phyloP scores from a whole-genome alignment of 2,329 filamentous ascomycete species.

The Coleophoma eucalyptorum region DNA sequence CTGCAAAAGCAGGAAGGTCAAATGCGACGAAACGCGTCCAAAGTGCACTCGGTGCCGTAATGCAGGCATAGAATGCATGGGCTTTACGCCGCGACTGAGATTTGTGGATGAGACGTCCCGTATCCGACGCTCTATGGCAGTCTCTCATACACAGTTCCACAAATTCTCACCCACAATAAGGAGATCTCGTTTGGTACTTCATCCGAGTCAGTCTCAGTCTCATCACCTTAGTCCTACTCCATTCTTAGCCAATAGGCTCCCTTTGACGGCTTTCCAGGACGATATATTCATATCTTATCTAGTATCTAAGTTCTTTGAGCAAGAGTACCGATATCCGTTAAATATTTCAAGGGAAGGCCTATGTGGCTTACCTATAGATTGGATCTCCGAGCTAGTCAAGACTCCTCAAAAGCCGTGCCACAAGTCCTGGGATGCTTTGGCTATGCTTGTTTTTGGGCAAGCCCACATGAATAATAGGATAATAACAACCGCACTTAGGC shows the following conservation, averaged over 20 bases:
- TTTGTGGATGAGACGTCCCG: conserved; percentile 6
- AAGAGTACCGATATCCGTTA: neutral
- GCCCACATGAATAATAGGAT: neutral
- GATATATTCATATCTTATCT: conserved; percentile 6
- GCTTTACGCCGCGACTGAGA: conserved; percentile 4
- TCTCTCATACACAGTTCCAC: neutral
- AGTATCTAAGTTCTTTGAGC: conserved; percentile 1
- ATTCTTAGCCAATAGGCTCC: conserved; percentile 1
- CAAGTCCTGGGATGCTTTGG: conserved; percentile 8
- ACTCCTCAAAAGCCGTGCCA: neutral
- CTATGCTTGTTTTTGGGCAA: conserved; percentile 5
- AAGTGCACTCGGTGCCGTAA: conserved; percentile 3
- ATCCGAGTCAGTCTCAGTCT: neutral
- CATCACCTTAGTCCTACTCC: neutral
- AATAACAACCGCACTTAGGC: neutral
- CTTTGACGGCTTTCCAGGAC: conserved; percentile 5
- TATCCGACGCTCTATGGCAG: conserved; percentile 2
- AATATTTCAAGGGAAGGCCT: neutral
- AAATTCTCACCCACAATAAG: neutral
- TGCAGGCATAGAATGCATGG: conserved; percentile 7
- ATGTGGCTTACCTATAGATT: conserved; percentile 3
- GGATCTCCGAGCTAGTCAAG: conserved; percentile 3
- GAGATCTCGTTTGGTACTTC: neutral
- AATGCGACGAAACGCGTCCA: conserved; percentile 7
- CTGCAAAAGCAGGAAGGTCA: conserved; percentile 7